A percentile compares a stretch with the other conserved stretches of the same genome.
phyloP scores from a whole-genome alignment of 192 early-diverging fungal species.

The Podila epicladia region DNA sequence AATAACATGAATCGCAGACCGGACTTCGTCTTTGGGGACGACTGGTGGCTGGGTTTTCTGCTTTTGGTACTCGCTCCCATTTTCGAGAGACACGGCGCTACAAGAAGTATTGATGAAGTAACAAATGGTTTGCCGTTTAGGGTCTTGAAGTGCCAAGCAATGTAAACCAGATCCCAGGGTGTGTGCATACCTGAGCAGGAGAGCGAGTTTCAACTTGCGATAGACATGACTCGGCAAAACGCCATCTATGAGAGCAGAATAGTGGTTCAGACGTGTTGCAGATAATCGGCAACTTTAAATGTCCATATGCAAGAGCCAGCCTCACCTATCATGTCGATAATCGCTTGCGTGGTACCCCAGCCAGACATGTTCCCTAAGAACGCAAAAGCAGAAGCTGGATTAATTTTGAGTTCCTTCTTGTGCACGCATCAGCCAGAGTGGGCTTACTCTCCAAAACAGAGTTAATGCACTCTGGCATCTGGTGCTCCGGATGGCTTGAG shows the following conservation, averaged over 20 bases:
- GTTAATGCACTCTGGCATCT: not conserved
- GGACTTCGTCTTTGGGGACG: not conserved
- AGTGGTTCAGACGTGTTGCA: not conserved
- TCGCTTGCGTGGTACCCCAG: conserved; percentile 37
- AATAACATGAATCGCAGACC: conserved; percentile 20
- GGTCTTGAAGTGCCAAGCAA: too few relatives aligned
- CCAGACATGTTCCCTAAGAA: conserved; percentile 13
- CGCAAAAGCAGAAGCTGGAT: not conserved
- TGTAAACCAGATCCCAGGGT: not conserved
- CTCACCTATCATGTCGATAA: conserved; percentile 33
- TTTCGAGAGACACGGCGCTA: conserved; percentile 32
- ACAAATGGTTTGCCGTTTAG: too few relatives aligned
- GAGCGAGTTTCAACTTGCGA: conserved; percentile 43
- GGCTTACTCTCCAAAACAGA: conserved; percentile 7
- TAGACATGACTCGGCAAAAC: conserved; percentile 11
- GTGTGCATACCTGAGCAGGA: conserved; percentile 21
- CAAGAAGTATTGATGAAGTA: too few relatives aligned
- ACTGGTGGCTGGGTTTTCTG: not conserved
- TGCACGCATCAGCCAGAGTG: not conserved
- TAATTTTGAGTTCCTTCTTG: not conserved
- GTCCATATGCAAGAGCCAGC: too few relatives aligned
- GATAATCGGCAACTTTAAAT: not conserved
- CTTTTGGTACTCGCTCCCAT: not conserved
- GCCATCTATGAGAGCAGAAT: not conserved
- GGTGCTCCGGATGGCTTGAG: too few relatives aligned